These are phyloP conservation scores for Leptodontidium sp. DNA, from an alignment of 2,329 filamentous ascomycete genomes.

Conservation along the genomic window DNA sequence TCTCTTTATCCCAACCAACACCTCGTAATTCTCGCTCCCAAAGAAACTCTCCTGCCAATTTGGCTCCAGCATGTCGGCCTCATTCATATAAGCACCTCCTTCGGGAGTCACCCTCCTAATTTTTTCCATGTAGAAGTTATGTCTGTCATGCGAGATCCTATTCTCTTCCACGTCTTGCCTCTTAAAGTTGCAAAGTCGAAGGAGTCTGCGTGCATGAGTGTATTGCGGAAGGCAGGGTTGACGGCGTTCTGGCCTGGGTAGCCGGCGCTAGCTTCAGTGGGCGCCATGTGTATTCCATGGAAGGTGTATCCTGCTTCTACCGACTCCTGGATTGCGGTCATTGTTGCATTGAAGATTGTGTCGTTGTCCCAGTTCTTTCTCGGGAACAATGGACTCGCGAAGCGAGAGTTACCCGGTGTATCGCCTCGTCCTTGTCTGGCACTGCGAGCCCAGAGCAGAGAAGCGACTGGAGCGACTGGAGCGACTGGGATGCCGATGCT, in stretches of 20 bases:
- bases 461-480: conserved; percentile 33
- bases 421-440: conserved; percentile 49
- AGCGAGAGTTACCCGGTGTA: conserved; percentile 38
- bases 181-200: conserved; percentile 47
- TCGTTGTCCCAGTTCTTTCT: conserved; percentile 48
- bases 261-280: conserved; percentile 19
- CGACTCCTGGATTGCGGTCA: conserved; percentile 45
- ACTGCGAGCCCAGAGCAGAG: conserved; percentile 47
- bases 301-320: conserved; percentile 48
- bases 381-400: conserved; percentile 53
- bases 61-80: conserved; percentile 55
- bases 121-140: conserved; percentile 28
- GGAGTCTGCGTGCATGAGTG: conserved; percentile 30
- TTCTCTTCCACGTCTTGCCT: conserved; percentile 55
- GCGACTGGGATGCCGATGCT: conserved; percentile 41
- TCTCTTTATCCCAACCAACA: conserved; percentile 54
- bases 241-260: conserved; percentile 30
- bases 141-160: conserved; percentile 27
- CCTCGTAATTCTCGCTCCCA: conserved; percentile 46
- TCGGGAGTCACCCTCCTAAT: conserved; percentile 34
- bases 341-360: conserved; percentile 37
- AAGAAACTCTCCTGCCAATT: conserved; percentile 46
- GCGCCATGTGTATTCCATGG: conserved; percentile 39
- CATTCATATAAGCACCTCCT: conserved; percentile 57
- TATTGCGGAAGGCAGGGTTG: conserved; percentile 34